Conservation (phyloP, 257 asterid species). For the Gentiana straminea region DNA sequence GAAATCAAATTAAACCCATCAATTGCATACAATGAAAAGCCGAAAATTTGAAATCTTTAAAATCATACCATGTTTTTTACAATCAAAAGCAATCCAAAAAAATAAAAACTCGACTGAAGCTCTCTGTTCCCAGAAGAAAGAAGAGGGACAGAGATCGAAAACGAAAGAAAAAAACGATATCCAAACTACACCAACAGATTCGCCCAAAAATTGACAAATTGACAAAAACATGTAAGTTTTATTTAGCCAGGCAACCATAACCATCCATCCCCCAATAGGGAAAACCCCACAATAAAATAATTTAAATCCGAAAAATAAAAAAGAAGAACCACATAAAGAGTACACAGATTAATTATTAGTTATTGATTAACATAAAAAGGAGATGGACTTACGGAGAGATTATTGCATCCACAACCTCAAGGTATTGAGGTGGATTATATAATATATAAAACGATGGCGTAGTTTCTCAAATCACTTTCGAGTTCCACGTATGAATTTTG, state of each 20-base stretch:
- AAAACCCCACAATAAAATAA: not conserved
- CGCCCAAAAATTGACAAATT: slow-evolving; percentile 1
- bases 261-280: slow-evolving; percentile 11
- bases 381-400: slow-evolving; percentile 20
- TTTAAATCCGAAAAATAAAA: not conserved
- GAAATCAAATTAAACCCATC: not conserved
- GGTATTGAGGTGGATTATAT: too few species aligned
- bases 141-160: slow-evolving; percentile 3
- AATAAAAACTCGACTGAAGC: too few species aligned
- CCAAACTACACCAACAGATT: slow-evolving; percentile 4
- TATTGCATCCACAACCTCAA: slow-evolving; percentile 12
- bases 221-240: slow-evolving; percentile 1
- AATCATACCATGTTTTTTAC: slow-evolving; percentile 11
- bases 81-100: slow-evolving; percentile 3
- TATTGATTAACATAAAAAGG: not conserved
- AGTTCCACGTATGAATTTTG: slow-evolving; percentile 22
- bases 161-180: not conserved
- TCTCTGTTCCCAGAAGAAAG: slow-evolving; percentile 2
- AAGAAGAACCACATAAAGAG: not conserved
- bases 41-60: slow-evolving; percentile 10
- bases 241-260: slow-evolving; percentile 5
- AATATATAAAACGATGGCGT: not conserved
- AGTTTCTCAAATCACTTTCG: slow-evolving; percentile 31
- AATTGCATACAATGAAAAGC: slow-evolving; percentile 6
- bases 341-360: too few species aligned